phyloP scores from a whole-genome alignment of 2,329 filamentous ascomycete species.

The Colletotrichum chlorophyti region DNA sequence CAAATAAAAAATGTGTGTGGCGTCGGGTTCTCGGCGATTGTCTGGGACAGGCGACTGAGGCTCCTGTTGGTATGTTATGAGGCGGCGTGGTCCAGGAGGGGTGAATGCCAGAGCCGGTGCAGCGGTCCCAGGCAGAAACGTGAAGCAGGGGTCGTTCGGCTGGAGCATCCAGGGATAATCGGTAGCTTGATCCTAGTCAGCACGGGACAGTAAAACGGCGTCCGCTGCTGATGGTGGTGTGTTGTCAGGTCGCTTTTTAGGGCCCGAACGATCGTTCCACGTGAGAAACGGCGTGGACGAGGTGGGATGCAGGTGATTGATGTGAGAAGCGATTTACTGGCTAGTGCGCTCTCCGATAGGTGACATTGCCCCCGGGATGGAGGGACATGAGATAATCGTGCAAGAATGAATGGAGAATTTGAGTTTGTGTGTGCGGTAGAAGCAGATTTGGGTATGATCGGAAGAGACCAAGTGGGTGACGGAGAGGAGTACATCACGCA shows the following conservation, averaged over 20 bases:
- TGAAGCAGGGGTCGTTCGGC: background rate
- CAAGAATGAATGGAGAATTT: background rate
- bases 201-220: background rate
- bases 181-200: background rate
- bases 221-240: background rate
- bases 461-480: too few relatives aligned
- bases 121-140: background rate
- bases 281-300: constrained; percentile 1
- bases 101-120: background rate
- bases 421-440: background rate
- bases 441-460: background rate
- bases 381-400: too few relatives aligned
- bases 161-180: background rate
- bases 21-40: constrained; percentile 13
- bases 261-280: background rate
- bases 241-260: constrained; percentile 9
- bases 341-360: background rate
- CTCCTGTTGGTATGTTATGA: constrained; percentile 13
- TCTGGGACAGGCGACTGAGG: constrained; percentile 23
- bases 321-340: background rate
- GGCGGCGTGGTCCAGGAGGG: constrained; percentile 6
- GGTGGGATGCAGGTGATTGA: background rate
- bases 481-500: constrained; percentile 4
- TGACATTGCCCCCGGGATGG: too few relatives aligned
- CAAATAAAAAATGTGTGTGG: constrained; percentile 9